phyloP scores from a whole-genome alignment of 2,329 filamentous ascomycete genomes.

The Corynespora cassiicola region DNA sequence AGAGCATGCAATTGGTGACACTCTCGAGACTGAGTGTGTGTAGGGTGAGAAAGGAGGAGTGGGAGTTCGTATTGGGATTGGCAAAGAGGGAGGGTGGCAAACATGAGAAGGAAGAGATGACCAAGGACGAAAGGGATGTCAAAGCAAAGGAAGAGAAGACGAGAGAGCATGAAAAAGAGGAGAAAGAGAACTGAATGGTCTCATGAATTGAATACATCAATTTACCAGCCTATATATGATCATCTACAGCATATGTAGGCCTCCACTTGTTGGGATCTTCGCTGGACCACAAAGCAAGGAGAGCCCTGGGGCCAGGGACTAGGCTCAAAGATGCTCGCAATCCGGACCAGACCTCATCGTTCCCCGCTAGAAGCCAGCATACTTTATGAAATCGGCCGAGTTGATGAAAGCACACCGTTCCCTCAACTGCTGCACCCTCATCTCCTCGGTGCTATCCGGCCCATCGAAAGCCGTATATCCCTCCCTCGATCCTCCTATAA shows the following conservation, averaged over 20 bases:
- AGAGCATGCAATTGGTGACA: conserved; percentile 82
- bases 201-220: no score
- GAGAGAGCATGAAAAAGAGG: neutral
- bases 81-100: conserved; percentile 40
- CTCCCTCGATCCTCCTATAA: conserved; percentile 52
- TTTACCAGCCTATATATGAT: no score
- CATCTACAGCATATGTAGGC: no score
- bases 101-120: conserved; percentile 2
- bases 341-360: no score
- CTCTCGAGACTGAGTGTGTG: conserved; percentile 84
- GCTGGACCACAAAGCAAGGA: no score
- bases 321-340: no score
- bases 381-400: conserved; percentile 51
- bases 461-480: conserved; percentile 52
- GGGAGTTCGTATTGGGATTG: conserved; percentile 66
- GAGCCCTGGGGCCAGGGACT: no score
- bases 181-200: no score
- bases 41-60: conserved; percentile 69
- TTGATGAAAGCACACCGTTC: conserved; percentile 59
- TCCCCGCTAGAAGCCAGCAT: no score
- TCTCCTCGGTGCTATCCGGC: conserved; percentile 28
- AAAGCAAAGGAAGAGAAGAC: neutral
- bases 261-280: no score
- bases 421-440: conserved; percentile 49
- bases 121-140: conserved; percentile 2